Evolutionary conservation across 78 protist species (phyloP), one percentile per base, ranked within the genome.

Genomic region (Pigoraptor vietnamica): DNA sequence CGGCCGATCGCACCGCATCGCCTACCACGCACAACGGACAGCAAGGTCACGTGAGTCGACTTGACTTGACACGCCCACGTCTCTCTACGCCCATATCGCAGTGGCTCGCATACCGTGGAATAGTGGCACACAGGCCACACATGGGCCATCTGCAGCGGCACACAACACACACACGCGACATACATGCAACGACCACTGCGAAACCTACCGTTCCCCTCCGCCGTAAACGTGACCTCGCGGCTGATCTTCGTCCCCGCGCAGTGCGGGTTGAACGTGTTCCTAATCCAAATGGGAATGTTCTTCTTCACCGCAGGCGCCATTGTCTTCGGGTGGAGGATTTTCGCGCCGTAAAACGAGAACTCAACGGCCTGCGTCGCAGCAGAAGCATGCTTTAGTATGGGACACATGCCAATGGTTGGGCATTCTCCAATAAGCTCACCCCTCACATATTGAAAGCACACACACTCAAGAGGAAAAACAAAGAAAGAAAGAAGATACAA

Each of bases 331-430:
- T 95, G 94, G 29, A 95, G 0, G 32, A 95, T 90, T 83, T 95
- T 92, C n/a, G 95, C 95, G 25, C 96, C 96, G 39, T 81, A 95
- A 56, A 89, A 90, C 37, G 94, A 34, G 9, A 95, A 38, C 56
- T 93, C 96, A 34, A 56, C 48, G 10, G 93, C 93, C 81, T 91
- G 35, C 1, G 19, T 2, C 35, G 6, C 2, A 6, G 24, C 0
- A 0, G 0, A 29, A 32, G 0, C 6, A 48, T 14, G 67, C 29
- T 21, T 48, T 6, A 48, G 67, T 48, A n/a, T n/a, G n/a, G n/a
- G n/a, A n/a, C n/a, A n/a, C n/a, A n/a, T n/a, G n/a, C n/a, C n/a
- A n/a, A n/a, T n/a, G n/a, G n/a, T n/a, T n/a, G 24, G 23, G 24
- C 19, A 33, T 48, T 89, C 6, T 14, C 24, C 24, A 6, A 33